A percentile compares a stretch with the other conserved stretches of the same genome.
Evolutionary conservation across 2,329 filamentous ascomycete genomes (phyloP).

Genomic region (Amauroascus niger): DNA sequence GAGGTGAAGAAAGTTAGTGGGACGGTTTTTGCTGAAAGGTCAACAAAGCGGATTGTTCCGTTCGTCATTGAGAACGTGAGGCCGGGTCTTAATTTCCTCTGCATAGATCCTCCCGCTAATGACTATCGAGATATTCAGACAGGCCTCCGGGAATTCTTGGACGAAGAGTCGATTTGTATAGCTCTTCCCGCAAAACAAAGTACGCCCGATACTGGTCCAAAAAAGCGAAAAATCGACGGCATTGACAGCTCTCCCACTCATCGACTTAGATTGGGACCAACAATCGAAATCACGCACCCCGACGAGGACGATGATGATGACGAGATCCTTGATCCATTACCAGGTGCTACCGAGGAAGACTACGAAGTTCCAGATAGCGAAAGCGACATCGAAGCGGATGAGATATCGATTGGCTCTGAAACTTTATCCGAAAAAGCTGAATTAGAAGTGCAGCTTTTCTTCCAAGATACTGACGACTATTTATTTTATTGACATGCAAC

Average conservation of each 20-base stretch:
- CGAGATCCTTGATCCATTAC: conserved; percentile 9
- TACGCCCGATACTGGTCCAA: background rate
- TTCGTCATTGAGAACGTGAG: conserved; percentile 35
- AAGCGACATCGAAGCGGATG: conserved; percentile 7
- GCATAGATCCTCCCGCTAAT: background rate
- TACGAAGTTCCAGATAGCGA: conserved; percentile 14
- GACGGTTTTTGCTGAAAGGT: conserved; percentile 28
- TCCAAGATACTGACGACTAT: background rate
- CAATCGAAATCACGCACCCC: background rate
- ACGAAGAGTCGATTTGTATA: conserved; percentile 7
- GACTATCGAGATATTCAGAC: background rate
- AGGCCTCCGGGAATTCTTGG: conserved; percentile 4
- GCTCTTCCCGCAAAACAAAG: background rate
- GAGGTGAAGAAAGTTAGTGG: conserved; percentile 58
- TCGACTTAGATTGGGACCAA: background rate
- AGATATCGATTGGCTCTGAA: background rate
- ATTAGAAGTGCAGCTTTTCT: background rate
- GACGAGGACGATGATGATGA: conserved; percentile 7
- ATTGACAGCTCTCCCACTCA: background rate
- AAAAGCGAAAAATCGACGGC: conserved; percentile 3
- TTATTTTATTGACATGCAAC: background rate
- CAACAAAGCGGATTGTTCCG: conserved; percentile 28
- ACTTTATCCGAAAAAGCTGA: background rate
- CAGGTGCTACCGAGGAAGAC: conserved; percentile 1
- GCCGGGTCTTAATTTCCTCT: background rate